Conservation (phyloP, 2,329 filamentous ascomycete species). For the Calonectria henricotiae region DNA sequence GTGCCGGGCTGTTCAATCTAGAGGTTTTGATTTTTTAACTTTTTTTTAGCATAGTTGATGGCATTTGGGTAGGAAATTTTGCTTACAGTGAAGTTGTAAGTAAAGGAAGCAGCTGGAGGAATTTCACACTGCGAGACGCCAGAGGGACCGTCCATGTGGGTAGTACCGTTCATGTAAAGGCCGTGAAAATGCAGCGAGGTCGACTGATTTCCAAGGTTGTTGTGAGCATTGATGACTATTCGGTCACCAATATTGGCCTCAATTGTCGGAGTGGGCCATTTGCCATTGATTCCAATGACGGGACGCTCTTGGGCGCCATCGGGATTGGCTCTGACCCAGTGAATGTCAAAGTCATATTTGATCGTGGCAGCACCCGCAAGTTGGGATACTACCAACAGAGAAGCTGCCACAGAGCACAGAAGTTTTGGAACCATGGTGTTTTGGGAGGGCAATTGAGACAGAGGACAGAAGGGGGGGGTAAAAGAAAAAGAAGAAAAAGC, state of each 20-base stretch:
- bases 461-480: not conserved
- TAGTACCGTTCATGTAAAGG: slow-evolving; percentile 77
- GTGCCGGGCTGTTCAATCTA: slow-evolving; percentile 78
- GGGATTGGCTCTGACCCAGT: slow-evolving; percentile 81
- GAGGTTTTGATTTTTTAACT: not conserved
- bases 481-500: not conserved
- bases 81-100: slow-evolving; percentile 78
- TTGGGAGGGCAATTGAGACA: not conserved
- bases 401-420: slow-evolving; percentile 39
- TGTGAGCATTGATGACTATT: slow-evolving; percentile 72
- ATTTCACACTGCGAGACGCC: slow-evolving; percentile 80
- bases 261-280: slow-evolving; percentile 82
- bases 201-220: slow-evolving; percentile 74
- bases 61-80: not conserved
- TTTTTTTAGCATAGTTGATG: slow-evolving; percentile 10
- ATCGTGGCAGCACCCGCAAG: slow-evolving; percentile 61
- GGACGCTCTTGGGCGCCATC: slow-evolving; percentile 76
- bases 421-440: slow-evolving; percentile 43
- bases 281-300: slow-evolving; percentile 82
- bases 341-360: slow-evolving; percentile 78
- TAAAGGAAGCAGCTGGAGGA: slow-evolving; percentile 74
- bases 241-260: slow-evolving; percentile 75
- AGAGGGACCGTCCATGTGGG: slow-evolving; percentile 80
- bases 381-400: slow-evolving; percentile 43
- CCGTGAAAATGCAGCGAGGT: slow-evolving; percentile 82